Base-by-base conservation (phyloP, 2,329 filamentous ascomycete species). In the Purpureocillium lavendulum region DNA sequence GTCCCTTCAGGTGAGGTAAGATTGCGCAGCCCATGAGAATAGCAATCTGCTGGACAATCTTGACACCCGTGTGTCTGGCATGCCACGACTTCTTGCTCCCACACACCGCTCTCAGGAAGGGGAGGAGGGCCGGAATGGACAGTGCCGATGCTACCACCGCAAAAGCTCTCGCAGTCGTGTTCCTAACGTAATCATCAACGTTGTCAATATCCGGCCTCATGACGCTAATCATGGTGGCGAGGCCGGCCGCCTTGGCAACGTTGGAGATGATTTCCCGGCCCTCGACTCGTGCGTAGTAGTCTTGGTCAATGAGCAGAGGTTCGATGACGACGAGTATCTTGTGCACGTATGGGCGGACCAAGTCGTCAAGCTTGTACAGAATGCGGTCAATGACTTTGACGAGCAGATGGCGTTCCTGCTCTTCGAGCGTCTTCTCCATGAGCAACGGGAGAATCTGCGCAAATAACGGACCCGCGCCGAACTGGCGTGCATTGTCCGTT, bases 81-180 rank as follows among this genome's bases (percentile, higher is more conserved):
- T 97, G 89, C 92, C 92, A 98, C 41, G 92, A 97, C 65, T 98
- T 98, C 66, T 97, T 97, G 67, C 88, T 95, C 59, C 88, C 82
- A 60, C 92, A 98, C 14, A 98, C 92, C 44, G 94, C 92, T 54
- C 89, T 80, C 32, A 98, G 70, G 72, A 98, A 98, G 2, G 92
- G 92, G 18, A 98, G 77, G 35, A 98, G 77, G 9, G 92, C 89
- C 3, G 92, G 92, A 40, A 98, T 98, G 36, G 92, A 92, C 7
- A 98, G 78, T 14, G 92, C 92, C 15, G 90, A 96, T 3, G 92
- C 92, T 30, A 98, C 92, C 7, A 98, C 92, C 18, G 92, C 92
- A 57, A 98, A 98, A 2, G 92, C 92, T 69, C 92, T 77, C 40
- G 92, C 92, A 2, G 92, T 98, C 2, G 92, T 98, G 64, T 98